Evolutionary conservation across 208 protist species (phyloP).

Genomic region (Leishmania mexicana): DNA sequence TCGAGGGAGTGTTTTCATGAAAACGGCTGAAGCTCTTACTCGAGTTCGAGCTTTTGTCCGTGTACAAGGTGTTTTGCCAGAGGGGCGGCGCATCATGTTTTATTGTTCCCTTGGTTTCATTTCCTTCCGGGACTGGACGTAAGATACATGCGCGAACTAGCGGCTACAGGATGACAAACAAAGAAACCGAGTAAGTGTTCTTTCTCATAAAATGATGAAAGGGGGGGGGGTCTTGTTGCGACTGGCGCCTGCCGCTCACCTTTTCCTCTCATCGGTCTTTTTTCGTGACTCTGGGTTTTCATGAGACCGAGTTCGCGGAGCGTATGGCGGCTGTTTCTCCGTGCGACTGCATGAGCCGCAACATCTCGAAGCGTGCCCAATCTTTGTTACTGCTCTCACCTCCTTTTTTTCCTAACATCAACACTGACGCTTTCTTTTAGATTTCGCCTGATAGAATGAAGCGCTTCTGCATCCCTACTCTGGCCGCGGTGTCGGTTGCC

Average conservation of each 20-base stretch:
- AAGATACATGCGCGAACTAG: no score
- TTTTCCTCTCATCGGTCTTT: background rate
- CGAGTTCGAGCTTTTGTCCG: background rate
- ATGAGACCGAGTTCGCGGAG: background rate
- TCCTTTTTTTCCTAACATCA: conserved; percentile 8
- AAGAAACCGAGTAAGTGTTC: background rate
- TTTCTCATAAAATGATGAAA: background rate
- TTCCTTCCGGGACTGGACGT: background rate
- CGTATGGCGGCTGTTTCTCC: background rate
- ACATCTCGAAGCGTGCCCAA: background rate
- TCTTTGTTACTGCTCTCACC: background rate
- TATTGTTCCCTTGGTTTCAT: background rate
- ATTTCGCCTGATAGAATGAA: conserved; percentile 60
- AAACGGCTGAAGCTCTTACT: background rate
- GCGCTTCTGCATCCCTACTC: conserved; percentile 67
- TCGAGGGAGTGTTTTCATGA: background rate
- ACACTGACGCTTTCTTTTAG: background rate
- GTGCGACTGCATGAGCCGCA: background rate
- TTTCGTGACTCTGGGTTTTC: background rate
- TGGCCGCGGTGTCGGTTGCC: conserved; percentile 41
- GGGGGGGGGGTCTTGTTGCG: background rate
- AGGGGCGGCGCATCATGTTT: background rate
- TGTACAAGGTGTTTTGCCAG: background rate
- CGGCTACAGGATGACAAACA: background rate
- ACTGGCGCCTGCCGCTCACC: background rate